Evolutionary conservation across 768 basidiomycete genomes (phyloP), one percentile per base, ranked within the genome.

Genomic region (Cyclocybe cylindracea): DNA sequence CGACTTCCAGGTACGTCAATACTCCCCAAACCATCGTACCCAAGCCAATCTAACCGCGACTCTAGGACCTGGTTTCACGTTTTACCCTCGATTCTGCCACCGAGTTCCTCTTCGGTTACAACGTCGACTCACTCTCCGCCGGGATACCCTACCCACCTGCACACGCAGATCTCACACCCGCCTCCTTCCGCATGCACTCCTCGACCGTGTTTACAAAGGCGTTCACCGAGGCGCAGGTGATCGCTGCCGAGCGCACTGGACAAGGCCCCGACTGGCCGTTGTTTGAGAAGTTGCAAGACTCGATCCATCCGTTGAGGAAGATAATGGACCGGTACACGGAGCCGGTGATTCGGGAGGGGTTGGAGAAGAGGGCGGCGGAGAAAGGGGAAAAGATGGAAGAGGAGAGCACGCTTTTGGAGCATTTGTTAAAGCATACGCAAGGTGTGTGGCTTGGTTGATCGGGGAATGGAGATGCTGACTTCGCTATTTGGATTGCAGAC

Each of bases 31-130:
- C 7, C 18, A 7, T 37, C 0, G 14, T 11, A 10, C 57, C 79
- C 79, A 18, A 78, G 80, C 35, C 78, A 82, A 7, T 54, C 76
- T 75, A 2, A 75, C 76, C 75, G 1, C 75, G 73, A 35, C 78
- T 80, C 56, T 46, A 78, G 75, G 78, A 81, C 53, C 59, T 78
- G n/a, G 71, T 68, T 1, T 67, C 70, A 0, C 76, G 78, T 1
- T 86, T 86, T 62, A 85, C 86, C 0, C 72, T 87, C 9, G 86
- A 87, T 64, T 78, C 82, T 4, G 83, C 83, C 7, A 79, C 82
- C 1, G 79, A 82, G 48, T 85, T 83, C 57, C 74, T 87, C 4
- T 84, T 85, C 51, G 80, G 78, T 7, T 62, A 71, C 34, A 72
- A 76, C 50, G 78, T 86, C 7, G 61, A 75, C 34, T 79, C 77